Evolutionary conservation across 208 protist species (phyloP).

Genomic region (Naegleria fowleri): DNA sequence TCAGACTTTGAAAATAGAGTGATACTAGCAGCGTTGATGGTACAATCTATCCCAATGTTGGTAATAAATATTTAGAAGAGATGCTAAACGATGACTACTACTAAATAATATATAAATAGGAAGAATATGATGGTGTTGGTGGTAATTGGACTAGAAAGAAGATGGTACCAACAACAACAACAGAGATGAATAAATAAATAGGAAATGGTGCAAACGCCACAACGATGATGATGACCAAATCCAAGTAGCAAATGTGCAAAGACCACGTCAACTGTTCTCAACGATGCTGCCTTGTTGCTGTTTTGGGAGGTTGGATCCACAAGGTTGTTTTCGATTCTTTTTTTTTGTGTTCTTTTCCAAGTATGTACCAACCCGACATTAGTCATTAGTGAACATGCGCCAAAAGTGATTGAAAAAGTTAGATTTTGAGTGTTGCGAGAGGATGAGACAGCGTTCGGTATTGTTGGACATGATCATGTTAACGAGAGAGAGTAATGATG

Average conservation of each 20-base stretch:
- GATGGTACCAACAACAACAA: not conserved
- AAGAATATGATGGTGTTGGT: not conserved
- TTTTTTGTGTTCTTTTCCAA: slow-evolving; percentile 3
- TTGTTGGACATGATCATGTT: no score
- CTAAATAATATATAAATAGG: no score
- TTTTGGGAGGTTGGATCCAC: not conserved
- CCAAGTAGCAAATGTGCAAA: not conserved
- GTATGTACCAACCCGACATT: not conserved
- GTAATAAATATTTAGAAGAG: no score
- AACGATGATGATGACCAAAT: not conserved
- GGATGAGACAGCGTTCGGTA: no score
- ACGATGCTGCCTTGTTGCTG: not conserved
- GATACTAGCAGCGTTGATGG: no score
- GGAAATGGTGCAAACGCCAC: not conserved
- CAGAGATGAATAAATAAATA: not conserved
- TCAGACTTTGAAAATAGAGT: no score
- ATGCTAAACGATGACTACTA: no score
- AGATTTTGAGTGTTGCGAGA: no score
- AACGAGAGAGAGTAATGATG: no score
- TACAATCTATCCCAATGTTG: no score
- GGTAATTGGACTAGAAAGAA: not conserved
- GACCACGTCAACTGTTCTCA: not conserved
- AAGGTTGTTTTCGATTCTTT: not conserved
- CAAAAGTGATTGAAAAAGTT: no score
- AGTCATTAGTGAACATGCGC: no score